A percentile compares a stretch with the other conserved stretches of the same genome.
Evolutionary conservation across 345 rosid species (phyloP).

Genomic region (Firmiana major): DNA sequence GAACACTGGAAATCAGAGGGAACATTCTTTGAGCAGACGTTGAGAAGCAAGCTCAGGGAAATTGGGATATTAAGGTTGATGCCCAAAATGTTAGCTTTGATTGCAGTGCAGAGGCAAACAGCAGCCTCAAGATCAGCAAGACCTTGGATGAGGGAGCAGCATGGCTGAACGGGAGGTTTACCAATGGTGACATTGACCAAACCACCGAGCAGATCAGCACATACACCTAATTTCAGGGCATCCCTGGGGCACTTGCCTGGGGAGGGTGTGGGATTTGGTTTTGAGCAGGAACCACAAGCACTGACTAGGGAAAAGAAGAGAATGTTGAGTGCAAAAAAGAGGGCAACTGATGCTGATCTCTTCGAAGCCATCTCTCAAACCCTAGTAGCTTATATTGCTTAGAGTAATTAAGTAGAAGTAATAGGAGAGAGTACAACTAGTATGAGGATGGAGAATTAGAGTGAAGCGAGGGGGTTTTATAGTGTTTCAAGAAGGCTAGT

Average conservation of each 20-base stretch:
- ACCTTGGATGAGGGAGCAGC: conserved; percentile 51
- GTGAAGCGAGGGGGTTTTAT: conserved; percentile 36
- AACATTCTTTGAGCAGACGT: conserved; percentile 44
- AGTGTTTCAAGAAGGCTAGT: conserved; percentile 23
- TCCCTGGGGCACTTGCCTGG: conserved; percentile 49
- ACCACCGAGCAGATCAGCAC: conserved; percentile 35
- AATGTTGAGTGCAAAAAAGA: conserved; percentile 46
- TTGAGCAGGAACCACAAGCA: conserved; percentile 42
- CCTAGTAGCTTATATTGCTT: background rate
- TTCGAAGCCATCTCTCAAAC: conserved; percentile 42
- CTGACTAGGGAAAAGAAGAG: conserved; percentile 42
- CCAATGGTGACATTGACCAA: conserved; percentile 35
- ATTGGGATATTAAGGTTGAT: conserved; percentile 50
- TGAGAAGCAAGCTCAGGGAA: conserved; percentile 49
- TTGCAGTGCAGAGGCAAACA: conserved; percentile 61
- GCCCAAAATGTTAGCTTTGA: conserved; percentile 51
- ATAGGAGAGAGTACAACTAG: background rate
- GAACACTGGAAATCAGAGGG: conserved; percentile 49
- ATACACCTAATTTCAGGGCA: conserved; percentile 47
- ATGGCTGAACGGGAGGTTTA: conserved; percentile 32
- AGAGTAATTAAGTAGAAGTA: conserved; percentile 13
- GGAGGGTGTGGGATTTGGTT: conserved; percentile 8
- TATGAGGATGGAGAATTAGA: conserved; percentile 13
- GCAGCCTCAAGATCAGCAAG: conserved; percentile 61
- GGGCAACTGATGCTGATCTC: conserved; percentile 37